A percentile compares a stretch with the other conserved stretches of the same genome.
Evolutionary conservation across 2,329 filamentous ascomycete species (phyloP).

Genomic region (Sphaerostilbella broomeana): DNA sequence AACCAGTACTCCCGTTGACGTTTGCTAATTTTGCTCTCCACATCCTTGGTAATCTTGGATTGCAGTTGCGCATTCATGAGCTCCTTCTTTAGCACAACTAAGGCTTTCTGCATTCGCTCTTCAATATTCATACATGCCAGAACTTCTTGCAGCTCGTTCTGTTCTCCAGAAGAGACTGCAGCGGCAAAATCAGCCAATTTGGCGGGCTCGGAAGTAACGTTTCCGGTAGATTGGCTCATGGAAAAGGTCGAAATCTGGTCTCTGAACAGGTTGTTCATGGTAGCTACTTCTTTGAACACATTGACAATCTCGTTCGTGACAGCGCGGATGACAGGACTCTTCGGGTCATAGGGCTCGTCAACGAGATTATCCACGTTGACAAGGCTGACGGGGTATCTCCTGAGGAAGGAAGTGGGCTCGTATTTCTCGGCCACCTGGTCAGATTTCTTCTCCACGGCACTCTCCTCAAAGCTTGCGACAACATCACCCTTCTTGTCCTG

Average conservation of each 20-base stretch:
- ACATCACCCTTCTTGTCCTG: constrained; percentile 82
- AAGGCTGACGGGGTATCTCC: constrained; percentile 85
- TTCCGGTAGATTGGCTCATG: constrained; percentile 89
- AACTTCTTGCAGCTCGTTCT: constrained; percentile 86
- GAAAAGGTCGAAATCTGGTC: constrained; percentile 97
- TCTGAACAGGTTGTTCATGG: constrained; percentile 87
- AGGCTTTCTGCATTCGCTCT: constrained; percentile 82
- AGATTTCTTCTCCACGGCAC: constrained; percentile 53
- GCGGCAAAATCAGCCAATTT: constrained; percentile 97
- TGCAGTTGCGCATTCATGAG: constrained; percentile 96
- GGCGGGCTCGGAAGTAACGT: constrained; percentile 88
- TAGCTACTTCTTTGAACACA: constrained; percentile 95
- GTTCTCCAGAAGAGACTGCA: constrained; percentile 89
- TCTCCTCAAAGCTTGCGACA: constrained; percentile 94
- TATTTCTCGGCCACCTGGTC: constrained; percentile 52
- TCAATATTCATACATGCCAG: constrained; percentile 85
- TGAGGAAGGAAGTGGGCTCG: constrained; percentile 85
- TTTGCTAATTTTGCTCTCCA: constrained; percentile 95
- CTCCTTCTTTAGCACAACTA: constrained; percentile 94
- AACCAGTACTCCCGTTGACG: constrained; percentile 96
- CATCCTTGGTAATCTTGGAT: constrained; percentile 95
- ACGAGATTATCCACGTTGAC: constrained; percentile 91
- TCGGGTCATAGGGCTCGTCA: constrained; percentile 85
- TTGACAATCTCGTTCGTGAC: constrained; percentile 98
- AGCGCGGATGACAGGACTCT: constrained; percentile 80